Conservation (phyloP, 805 yeast genomes). For the Metschnikowia hibisci region DNA sequence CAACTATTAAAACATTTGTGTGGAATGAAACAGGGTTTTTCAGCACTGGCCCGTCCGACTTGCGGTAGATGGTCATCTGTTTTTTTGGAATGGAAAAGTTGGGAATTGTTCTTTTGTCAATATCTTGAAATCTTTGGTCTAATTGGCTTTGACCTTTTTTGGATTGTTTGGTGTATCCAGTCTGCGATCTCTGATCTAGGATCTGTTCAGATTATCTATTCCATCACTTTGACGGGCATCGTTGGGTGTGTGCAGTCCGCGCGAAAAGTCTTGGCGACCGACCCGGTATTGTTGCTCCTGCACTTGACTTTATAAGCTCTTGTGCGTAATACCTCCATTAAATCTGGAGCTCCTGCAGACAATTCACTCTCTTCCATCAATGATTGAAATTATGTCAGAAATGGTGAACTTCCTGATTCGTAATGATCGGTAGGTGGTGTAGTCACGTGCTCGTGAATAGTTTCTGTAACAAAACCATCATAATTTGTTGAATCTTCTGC, state of each 20-base stretch:
- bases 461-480: constrained; percentile 50
- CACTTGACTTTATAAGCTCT: too few relatives aligned
- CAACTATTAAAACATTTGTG: constrained; percentile 37
- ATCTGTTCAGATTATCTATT: constrained; percentile 1
- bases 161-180: too few relatives aligned
- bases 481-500: constrained; percentile 31
- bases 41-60: constrained; percentile 10
- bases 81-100: background rate
- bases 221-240: constrained; percentile 1
- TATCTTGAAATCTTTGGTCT: too few relatives aligned
- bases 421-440: constrained; percentile 30
- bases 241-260: constrained; percentile 4
- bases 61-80: constrained; percentile 6
- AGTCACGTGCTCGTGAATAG: constrained; percentile 24
- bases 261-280: constrained; percentile 5
- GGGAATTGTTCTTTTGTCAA: too few relatives aligned
- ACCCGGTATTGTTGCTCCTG: background rate
- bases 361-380: too few relatives aligned
- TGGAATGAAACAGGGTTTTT: constrained; percentile 18
- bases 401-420: constrained; percentile 45
- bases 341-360: too few relatives aligned
- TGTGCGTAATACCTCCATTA: too few relatives aligned
- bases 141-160: too few relatives aligned
- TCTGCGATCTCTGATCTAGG: too few relatives aligned
- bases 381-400: background rate